These are phyloP conservation scores for Colletotrichum liaoningense DNA, from an alignment of 2,329 filamentous ascomycete genomes.

Conservation along the genomic window DNA sequence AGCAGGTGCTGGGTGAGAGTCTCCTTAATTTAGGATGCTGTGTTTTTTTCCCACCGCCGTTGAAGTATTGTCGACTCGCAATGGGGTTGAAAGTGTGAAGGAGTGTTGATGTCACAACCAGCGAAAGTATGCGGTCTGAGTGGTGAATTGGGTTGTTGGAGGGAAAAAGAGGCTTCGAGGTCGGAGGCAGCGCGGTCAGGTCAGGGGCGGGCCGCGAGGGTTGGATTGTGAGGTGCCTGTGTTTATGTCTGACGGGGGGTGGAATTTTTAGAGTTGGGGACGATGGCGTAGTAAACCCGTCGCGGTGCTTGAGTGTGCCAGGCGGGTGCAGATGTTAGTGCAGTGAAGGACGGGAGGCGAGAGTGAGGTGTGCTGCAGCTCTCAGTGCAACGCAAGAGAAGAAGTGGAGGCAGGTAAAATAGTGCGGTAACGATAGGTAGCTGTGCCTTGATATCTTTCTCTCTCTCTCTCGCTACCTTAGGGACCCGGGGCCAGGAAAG, in stretches of 20 bases:
- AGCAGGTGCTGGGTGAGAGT: conserved; percentile 18
- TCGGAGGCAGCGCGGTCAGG: conserved; percentile 8
- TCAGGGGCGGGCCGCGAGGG: conserved; percentile 34
- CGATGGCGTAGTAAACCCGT: conserved; percentile 34
- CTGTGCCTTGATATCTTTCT: background rate
- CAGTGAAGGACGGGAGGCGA: background rate
- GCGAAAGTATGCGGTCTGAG: background rate
- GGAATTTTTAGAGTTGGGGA: conserved; percentile 37
- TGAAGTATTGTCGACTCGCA: conserved; percentile 14
- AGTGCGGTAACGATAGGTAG: background rate
- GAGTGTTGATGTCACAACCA: background rate
- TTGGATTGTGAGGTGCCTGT: conserved; percentile 19
- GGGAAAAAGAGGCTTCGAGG: conserved; percentile 14
- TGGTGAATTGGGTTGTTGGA: conserved; percentile 22
- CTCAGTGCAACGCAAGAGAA: background rate
- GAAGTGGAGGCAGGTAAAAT: background rate
- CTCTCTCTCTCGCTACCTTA: background rate
- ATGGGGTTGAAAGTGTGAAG: background rate
- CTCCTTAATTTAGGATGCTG: conserved; percentile 1
- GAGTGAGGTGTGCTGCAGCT: background rate
- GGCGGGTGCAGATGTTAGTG: conserved; percentile 1
- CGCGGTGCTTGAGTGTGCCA: conserved; percentile 29
- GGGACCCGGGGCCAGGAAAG: background rate
- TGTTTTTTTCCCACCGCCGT: background rate
- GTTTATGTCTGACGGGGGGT: conserved; percentile 35